Conservation (phyloP, 352 stramenopile species). For the Globisporangium nodosum region DNA sequence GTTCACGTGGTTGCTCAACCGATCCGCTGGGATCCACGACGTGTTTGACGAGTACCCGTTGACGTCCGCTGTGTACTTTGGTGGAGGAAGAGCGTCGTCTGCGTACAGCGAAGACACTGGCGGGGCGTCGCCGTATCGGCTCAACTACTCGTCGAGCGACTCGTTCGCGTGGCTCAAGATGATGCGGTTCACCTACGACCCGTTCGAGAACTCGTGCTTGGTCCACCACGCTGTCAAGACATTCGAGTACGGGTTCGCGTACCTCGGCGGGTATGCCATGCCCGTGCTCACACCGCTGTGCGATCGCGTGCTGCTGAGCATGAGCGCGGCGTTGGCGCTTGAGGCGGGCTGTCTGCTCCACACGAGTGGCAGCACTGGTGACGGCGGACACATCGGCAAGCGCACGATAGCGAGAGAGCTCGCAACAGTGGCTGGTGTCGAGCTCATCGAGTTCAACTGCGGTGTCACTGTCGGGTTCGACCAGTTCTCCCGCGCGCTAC, state of each 20-base stretch:
- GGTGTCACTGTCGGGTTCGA: constrained; percentile 24
- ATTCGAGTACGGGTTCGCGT: constrained; percentile 61
- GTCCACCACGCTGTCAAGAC: constrained; percentile 56
- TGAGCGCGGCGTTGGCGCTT: constrained; percentile 50
- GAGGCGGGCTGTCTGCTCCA: constrained; percentile 48
- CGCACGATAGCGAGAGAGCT: constrained; percentile 37
- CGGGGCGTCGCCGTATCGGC: constrained; percentile 20
- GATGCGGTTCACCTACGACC: constrained; percentile 55
- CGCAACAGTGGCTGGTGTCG: constrained; percentile 34
- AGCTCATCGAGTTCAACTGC: constrained; percentile 36
- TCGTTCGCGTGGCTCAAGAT: constrained; percentile 63
- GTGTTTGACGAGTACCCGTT: constrained; percentile 36
- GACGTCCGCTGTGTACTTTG: neutral
- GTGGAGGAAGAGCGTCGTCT: neutral
- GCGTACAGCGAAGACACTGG: constrained; percentile 19
- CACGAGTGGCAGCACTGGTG: constrained; percentile 9
- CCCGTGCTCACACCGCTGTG: constrained; percentile 54
- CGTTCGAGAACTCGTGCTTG: constrained; percentile 44
- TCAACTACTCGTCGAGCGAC: constrained; percentile 35
- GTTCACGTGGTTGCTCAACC: constrained; percentile 46
- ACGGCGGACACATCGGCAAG: constrained; percentile 26
- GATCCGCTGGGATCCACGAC: constrained; percentile 34
- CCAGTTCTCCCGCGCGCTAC: constrained; percentile 34
- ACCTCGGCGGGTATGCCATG: constrained; percentile 33
- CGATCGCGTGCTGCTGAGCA: constrained; percentile 43